A percentile compares a stretch with the other conserved stretches of the same genome.
phyloP scores from a whole-genome alignment of 2,329 filamentous ascomycete genomes.

The Fusarium verticillioides region DNA sequence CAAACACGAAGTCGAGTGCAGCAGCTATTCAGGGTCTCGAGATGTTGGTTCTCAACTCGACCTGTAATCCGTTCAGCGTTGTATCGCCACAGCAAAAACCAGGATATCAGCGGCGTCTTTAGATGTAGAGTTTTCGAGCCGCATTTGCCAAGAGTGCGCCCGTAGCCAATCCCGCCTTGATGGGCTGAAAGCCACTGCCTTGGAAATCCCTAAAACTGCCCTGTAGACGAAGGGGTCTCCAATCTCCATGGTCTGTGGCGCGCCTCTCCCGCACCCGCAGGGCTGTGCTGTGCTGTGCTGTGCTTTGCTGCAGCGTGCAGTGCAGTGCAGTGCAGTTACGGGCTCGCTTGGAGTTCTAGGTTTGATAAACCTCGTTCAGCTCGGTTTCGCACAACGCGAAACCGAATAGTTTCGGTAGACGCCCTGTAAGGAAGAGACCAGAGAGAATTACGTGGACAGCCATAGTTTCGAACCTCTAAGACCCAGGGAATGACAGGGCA shows the following conservation, averaged over 20 bases:
- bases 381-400: conserved; percentile 16
- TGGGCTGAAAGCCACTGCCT: conserved; percentile 26
- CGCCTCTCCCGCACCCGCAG: conserved; percentile 27
- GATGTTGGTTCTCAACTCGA: conserved; percentile 3
- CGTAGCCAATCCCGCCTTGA: conserved; percentile 30
- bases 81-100: conserved; percentile 36
- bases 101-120: conserved; percentile 5
- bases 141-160: conserved; percentile 32
- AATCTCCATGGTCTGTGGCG: conserved; percentile 1
- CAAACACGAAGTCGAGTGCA: background rate
- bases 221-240: background rate
- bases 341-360: background rate
- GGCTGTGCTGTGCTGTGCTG: conserved; percentile 2
- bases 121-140: conserved; percentile 32
- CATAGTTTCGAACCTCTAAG: conserved; percentile 30
- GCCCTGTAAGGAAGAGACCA: background rate
- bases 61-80: conserved; percentile 22
- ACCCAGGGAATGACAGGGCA: conserved; percentile 27
- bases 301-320: background rate
- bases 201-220: conserved; percentile 1
- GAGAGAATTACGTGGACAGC: background rate
- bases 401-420: conserved; percentile 37
- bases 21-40: background rate
- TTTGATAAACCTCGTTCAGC: background rate
- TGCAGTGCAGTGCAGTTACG: background rate